These are phyloP conservation scores for Hortiboletus campestris DNA, from an alignment of 768 basidiomycete species.

Conservation along the genomic window DNA sequence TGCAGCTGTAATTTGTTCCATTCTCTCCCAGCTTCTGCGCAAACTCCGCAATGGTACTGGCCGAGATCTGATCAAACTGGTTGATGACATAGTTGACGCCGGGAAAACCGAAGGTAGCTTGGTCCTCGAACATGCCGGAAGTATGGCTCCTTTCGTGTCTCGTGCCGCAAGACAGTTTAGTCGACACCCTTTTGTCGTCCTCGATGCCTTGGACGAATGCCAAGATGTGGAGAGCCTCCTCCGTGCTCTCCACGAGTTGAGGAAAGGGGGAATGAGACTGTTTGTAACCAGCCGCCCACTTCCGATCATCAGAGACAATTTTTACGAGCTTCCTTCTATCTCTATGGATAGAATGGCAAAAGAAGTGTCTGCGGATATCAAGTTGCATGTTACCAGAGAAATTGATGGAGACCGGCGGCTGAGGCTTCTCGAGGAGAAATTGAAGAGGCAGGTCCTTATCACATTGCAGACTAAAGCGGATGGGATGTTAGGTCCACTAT, in stretches of 20 bases:
- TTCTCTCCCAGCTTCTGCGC: slow-evolving; percentile 15
- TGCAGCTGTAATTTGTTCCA: slow-evolving; percentile 5
- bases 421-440: background rate
- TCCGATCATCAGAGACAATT: slow-evolving; percentile 1
- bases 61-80: background rate
- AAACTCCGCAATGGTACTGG: background rate
- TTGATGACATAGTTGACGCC: background rate
- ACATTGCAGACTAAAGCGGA: background rate
- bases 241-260: background rate
- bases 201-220: slow-evolving; percentile 23
- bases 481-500: slow-evolving; percentile 11
- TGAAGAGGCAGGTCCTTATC: slow-evolving; percentile 7
- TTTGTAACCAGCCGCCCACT: slow-evolving; percentile 15
- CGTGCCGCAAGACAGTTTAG: background rate
- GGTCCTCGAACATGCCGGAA: background rate
- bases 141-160: background rate
- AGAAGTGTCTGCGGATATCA: slow-evolving; percentile 6
- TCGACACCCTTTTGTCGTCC: slow-evolving; percentile 1
- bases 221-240: background rate
- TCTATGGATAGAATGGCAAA: background rate
- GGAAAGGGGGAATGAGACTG: background rate
- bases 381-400: slow-evolving; percentile 1
- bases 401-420: slow-evolving; percentile 3
- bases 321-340: background rate
- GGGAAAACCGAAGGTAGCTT: background rate